Base-by-base conservation (phyloP, 169 alveolate genomes). In the Plasmodium billcollinsi region DNA sequence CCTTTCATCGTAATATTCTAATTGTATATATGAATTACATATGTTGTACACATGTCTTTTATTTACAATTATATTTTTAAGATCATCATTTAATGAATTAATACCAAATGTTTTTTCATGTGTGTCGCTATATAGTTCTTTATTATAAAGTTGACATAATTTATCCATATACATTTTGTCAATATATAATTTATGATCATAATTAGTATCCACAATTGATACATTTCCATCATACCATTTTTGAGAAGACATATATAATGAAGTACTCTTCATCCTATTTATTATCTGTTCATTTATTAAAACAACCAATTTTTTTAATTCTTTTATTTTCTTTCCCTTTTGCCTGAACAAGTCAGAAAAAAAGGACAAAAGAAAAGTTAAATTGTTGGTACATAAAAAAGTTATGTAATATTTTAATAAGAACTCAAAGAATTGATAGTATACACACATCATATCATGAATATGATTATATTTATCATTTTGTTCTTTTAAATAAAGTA, bases 1-100 rank as follows among this genome's bases (percentile, higher is more conserved):
- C 5, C 20, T 12, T 20, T 29, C 67, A 20, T 47, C 63, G 59
- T 45, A 54, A 56, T 63, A 49, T 6, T 76, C 43, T 7, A 65
- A 9, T 14, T 76, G 50, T 12, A 54, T 47, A 43, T 76, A 76
- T n/a, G 29, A 5, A 33, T 33, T 76, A 43, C 89, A 76, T 29
- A 76, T 18, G 15, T 76, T 76, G 15, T 26, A 76, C 11, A 76
- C 54, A 70, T 76, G 89, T 52, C 89, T 76, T 20, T 14, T 15
- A 45, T 76, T 63, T 8, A 49, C 14, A 14, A 43, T 66, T 14
- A 29, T 6, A 21, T 45, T 15, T 7, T 45, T 14, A 14, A 14
- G 21, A 61, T 45, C 4, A 58, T 24, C 24, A 21, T 15, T 43
- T 9, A n/a, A 61, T 8, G 15, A 18, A 61, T n/a, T 0, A 45